These are phyloP conservation scores for Microcos paniculata DNA, from an alignment of 345 rosid species.

Conservation along the genomic window DNA sequence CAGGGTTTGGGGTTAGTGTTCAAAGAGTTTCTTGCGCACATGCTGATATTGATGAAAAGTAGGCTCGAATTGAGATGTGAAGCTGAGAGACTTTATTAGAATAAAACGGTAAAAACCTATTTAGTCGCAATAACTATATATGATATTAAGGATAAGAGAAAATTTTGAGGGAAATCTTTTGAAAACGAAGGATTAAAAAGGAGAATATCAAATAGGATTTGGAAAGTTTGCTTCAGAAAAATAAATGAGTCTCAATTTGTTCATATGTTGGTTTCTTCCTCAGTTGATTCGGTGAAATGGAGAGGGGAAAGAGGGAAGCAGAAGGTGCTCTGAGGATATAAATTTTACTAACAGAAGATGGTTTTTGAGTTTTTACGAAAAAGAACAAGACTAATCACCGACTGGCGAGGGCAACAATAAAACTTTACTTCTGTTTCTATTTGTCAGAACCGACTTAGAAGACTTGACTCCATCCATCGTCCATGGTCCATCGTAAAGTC, in stretches of 20 bases:
- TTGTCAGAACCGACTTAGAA: too few relatives aligned
- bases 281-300: background rate
- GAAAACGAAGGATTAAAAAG: background rate
- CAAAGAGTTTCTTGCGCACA: conserved; percentile 50
- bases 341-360: too few relatives aligned
- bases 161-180: background rate
- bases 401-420: too few relatives aligned
- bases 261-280: background rate
- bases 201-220: background rate
- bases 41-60: conserved; percentile 23
- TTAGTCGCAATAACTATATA: background rate
- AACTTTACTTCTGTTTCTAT: too few relatives aligned
- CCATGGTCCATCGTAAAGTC: too few relatives aligned
- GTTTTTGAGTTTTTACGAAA: too few relatives aligned
- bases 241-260: background rate
- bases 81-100: conserved; percentile 3
- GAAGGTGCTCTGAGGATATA: background rate
- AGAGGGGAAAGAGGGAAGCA: background rate
- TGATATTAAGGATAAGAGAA: background rate
- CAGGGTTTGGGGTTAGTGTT: conserved; percentile 58
- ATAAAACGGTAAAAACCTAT: background rate
- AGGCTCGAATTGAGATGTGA: conserved; percentile 7
- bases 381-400: too few relatives aligned
- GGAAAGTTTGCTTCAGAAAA: background rate
- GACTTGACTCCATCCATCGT: too few relatives aligned